These are phyloP conservation scores for Rhizoctonia solani DNA, from an alignment of 1,284 basidiomycete genomes.

Conservation along the genomic window DNA sequence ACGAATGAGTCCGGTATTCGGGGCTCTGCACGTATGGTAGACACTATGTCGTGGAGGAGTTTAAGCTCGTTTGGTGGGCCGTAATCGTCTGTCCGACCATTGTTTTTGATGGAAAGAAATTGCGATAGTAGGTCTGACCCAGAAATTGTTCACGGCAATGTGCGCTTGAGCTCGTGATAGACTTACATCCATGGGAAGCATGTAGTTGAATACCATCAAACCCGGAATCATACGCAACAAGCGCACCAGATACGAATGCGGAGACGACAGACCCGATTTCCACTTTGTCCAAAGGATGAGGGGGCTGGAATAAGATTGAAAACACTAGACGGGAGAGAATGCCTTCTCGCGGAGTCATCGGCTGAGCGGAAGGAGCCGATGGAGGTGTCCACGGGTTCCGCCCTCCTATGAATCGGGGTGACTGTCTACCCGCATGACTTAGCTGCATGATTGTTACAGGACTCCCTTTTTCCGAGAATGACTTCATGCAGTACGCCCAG, in stretches of 20 bases:
- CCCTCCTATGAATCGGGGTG: conserved; percentile 71
- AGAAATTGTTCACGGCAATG: conserved; percentile 25
- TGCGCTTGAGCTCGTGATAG: background rate
- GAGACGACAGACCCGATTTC: conserved; percentile 69
- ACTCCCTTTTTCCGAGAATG: conserved; percentile 11
- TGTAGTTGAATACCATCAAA: conserved; percentile 93
- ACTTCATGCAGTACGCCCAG: conserved; percentile 57
- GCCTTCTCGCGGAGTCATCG: conserved; percentile 51
- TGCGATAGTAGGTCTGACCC: conserved; percentile 77
- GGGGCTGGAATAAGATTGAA: conserved; percentile 63
- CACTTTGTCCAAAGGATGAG: conserved; percentile 59
- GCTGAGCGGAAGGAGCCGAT: conserved; percentile 72
- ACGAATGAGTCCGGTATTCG: conserved; percentile 65
- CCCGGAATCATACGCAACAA: conserved; percentile 67
- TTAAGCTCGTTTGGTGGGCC: conserved; percentile 51
- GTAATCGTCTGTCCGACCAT: conserved; percentile 62
- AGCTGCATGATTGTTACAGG: conserved; percentile 77
- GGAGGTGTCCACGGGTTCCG: conserved; percentile 61
- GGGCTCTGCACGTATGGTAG: conserved; percentile 56
- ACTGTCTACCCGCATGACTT: conserved; percentile 81
- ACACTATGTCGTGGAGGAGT: conserved; percentile 68
- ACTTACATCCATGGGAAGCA: conserved; percentile 84
- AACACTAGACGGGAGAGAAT: conserved; percentile 54
- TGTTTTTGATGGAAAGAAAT: conserved; percentile 63
- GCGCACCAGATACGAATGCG: conserved; percentile 72